Evolutionary conservation across 2,329 filamentous ascomycete species (phyloP), one percentile per base, ranked within the genome.

Genomic region (Penicillium sp.): DNA sequence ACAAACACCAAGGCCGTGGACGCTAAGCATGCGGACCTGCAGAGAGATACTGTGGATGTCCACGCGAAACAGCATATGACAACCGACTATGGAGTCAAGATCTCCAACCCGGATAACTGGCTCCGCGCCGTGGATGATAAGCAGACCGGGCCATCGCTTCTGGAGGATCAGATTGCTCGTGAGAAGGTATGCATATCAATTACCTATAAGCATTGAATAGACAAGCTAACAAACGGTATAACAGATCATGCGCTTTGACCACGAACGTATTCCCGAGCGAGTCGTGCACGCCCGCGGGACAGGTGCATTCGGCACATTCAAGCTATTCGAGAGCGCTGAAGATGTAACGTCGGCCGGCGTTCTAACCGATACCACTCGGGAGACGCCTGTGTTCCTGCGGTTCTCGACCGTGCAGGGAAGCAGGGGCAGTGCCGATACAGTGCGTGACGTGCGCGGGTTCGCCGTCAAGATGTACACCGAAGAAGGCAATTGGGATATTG

Each of bases 371-470:
- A 88, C 83, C 0, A 81, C 79, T 0, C 78, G 83, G 27, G 80
- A 77, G 29, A 89, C 86, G 2, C 71, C 71, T 0, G 74, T 88
- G 1, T 88, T 89, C 62, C 62, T 87, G 13, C 83, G 88, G 0
- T 91, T 93, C 67, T 92, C 87, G 0, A 92, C 88, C 0, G 88
- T 89, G 0, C 76, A 88, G 2, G 87, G 86, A 6, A 88, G 82
- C 63, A 79, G 83, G 29, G 88, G 88, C 11, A 88, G 84, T 43
- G 86, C 87, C 5, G 88, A 93, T 64, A 91, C 87, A 0, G 88
- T 90, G 1, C 81, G 88, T n/a, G 88, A 93, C 73, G 86, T 90
- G 2, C 81, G 87, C 31, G 88, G 88, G 1, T 93, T 92, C 55
- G 87, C 88, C 0, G 70, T 88, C 54, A 89, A 88, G 68, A 83